Percentiles rank a stretch among this genome's conserved stretches.
Conservation (phyloP, 2,329 filamentous ascomycete genomes). For the Madurella mycetomatis region DNA sequence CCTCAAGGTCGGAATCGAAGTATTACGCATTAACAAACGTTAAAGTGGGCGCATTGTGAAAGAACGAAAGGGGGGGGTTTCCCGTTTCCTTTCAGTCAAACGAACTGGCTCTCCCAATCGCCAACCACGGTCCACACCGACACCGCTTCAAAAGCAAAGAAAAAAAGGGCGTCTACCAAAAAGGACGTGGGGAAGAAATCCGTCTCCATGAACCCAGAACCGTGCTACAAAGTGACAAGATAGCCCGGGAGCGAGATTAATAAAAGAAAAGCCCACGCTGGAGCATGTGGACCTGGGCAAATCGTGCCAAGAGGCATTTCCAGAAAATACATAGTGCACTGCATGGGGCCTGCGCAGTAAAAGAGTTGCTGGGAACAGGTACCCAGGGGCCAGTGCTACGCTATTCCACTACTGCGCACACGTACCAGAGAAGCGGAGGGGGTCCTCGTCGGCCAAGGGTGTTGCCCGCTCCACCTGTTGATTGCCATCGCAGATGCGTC, state of each 20-base stretch:
- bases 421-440: not conserved
- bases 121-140: slow-evolving; percentile 3
- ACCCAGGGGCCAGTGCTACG: slow-evolving; percentile 4
- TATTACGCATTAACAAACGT: slow-evolving; percentile 21
- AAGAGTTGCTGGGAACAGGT: not conserved
- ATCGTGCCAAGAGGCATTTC: slow-evolving; percentile 12
- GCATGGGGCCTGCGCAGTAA: too few relatives aligned
- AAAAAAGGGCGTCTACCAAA: not conserved
- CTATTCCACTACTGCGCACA: too few relatives aligned
- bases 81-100: slow-evolving; percentile 9
- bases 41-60: slow-evolving; percentile 26
- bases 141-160: slow-evolving; percentile 1
- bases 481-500: not conserved
- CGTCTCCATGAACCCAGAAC: slow-evolving; percentile 10
- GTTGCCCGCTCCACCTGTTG: not conserved
- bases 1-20: slow-evolving; percentile 15
- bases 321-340: slow-evolving; percentile 6
- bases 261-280: slow-evolving; percentile 19
- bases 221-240: slow-evolving; percentile 11
- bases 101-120: not conserved
- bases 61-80: not conserved
- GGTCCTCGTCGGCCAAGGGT: slow-evolving; percentile 1
- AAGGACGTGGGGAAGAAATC: slow-evolving; percentile 11
- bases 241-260: slow-evolving; percentile 25
- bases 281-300: slow-evolving; percentile 17